These are phyloP conservation scores for Penicillium sp. DNA, from an alignment of 2,329 filamentous ascomycete species.

Conservation along the genomic window DNA sequence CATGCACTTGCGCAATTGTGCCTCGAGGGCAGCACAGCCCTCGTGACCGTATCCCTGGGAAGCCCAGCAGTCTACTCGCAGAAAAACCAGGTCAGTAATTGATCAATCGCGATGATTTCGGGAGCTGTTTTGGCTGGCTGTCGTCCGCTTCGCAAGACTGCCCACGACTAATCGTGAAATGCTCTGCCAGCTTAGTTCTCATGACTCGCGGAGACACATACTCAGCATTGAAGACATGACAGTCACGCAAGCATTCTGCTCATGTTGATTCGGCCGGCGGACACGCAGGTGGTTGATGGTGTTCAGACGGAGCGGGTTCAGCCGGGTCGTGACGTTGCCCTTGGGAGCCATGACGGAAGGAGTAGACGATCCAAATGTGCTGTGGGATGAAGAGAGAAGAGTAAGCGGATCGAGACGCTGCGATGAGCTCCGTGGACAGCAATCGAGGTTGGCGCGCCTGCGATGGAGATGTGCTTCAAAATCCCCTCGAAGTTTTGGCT, in stretches of 20 bases:
- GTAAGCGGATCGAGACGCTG: constrained; percentile 3
- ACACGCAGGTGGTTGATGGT: constrained; percentile 61
- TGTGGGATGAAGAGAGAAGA: neutral
- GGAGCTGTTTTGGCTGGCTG: neutral
- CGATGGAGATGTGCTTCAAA: constrained; percentile 20
- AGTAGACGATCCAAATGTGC: neutral
- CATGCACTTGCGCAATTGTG: constrained; percentile 70
- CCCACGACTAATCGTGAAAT: neutral
- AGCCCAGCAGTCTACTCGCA: constrained; percentile 48
- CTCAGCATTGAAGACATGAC: constrained; percentile 69
- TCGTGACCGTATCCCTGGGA: constrained; percentile 52
- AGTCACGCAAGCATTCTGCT: constrained; percentile 65
- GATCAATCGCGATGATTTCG: neutral
- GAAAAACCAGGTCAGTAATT: constrained; percentile 16
- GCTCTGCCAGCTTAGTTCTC: neutral
- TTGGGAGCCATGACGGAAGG: constrained; percentile 45
- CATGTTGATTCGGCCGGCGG: constrained; percentile 62
- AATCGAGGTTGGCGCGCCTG: constrained; percentile 12
- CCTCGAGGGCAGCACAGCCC: constrained; percentile 62
- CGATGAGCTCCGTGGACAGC: constrained; percentile 15
- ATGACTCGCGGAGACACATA: constrained; percentile 42
- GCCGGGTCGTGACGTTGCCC: constrained; percentile 43
- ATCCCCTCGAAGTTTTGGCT: constrained; percentile 26
- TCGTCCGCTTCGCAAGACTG: neutral
- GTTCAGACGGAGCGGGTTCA: constrained; percentile 50